A percentile compares a stretch with the other conserved stretches of the same genome.
Evolutionary conservation across 768 basidiomycete genomes (phyloP).

Genomic region (Macrolepiota fuliginosa): DNA sequence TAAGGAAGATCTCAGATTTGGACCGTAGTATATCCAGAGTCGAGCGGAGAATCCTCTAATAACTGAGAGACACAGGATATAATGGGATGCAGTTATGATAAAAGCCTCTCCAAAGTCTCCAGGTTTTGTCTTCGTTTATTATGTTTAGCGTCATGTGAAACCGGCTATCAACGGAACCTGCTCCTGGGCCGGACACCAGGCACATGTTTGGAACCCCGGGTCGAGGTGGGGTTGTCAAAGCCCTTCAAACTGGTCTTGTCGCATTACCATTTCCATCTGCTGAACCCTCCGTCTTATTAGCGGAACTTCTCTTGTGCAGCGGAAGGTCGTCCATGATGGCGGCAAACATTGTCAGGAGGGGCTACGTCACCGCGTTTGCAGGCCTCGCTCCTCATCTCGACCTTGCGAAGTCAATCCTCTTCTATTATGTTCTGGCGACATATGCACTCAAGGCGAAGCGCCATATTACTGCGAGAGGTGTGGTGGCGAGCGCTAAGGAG

Average conservation of each 20-base stretch:
- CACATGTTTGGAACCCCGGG: background rate
- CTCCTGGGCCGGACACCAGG: background rate
- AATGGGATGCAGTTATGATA: too few species aligned
- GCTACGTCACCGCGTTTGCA: background rate
- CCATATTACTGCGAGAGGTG: slow-evolving; percentile 64
- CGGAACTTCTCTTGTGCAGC: background rate
- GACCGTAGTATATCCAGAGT: too few species aligned
- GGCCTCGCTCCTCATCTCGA: slow-evolving; percentile 11
- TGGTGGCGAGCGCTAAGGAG: slow-evolving; percentile 46
- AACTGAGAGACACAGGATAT: too few species aligned
- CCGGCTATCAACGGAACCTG: background rate
- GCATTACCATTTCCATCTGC: background rate
- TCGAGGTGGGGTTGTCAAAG: background rate
- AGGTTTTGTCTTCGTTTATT: background rate
- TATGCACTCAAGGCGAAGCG: slow-evolving; percentile 54
- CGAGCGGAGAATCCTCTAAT: too few species aligned
- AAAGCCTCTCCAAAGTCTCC: background rate
- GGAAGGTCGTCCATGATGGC: background rate
- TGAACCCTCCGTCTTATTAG: background rate
- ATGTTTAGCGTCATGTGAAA: slow-evolving; percentile 1
- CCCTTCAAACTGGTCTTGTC: background rate
- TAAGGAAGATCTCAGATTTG: too few species aligned
- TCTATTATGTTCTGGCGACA: slow-evolving; percentile 55
- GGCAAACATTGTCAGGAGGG: background rate
- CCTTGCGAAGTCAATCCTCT: slow-evolving; percentile 51